Percentiles rank a stretch among this genome's conserved stretches.
phyloP scores from a whole-genome alignment of 2,329 filamentous ascomycete genomes.

The Eurotiales sp. region DNA sequence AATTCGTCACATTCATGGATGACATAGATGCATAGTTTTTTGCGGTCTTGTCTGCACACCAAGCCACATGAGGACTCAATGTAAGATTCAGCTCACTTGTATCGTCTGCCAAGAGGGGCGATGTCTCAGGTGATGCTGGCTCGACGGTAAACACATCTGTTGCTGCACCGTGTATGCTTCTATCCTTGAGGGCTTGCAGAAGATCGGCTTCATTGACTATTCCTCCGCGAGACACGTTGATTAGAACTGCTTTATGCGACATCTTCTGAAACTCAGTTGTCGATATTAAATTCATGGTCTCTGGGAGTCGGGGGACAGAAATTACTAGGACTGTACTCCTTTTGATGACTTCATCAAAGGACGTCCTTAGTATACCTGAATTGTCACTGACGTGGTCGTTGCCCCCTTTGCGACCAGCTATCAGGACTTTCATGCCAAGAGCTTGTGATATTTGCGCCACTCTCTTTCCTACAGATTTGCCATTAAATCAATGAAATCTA shows the following conservation, averaged over 20 bases:
- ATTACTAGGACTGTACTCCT: slow-evolving; percentile 30
- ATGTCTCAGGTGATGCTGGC: slow-evolving; percentile 43
- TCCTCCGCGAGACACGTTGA: slow-evolving; percentile 51
- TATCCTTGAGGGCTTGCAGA: slow-evolving; percentile 42
- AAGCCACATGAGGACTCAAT: slow-evolving; percentile 52
- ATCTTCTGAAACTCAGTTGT: slow-evolving; percentile 43
- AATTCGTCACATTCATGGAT: slow-evolving; percentile 10
- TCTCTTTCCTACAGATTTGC: slow-evolving; percentile 30
- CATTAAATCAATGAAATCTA: neutral
- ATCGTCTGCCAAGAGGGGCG: slow-evolving; percentile 43
- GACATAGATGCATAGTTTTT: slow-evolving; percentile 28
- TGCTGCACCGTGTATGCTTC: slow-evolving; percentile 47
- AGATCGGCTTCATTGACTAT: slow-evolving; percentile 51
- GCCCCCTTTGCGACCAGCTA: slow-evolving; percentile 47
- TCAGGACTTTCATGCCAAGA: slow-evolving; percentile 48
- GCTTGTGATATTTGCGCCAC: slow-evolving; percentile 44
- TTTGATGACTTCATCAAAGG: slow-evolving; percentile 29
- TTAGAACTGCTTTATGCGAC: slow-evolving; percentile 42
- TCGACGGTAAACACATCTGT: slow-evolving; percentile 51
- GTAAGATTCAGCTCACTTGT: slow-evolving; percentile 48
- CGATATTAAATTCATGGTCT: slow-evolving; percentile 33
- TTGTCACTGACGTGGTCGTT: slow-evolving; percentile 11
- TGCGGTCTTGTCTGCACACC: slow-evolving; percentile 49
- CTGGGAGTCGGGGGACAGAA: slow-evolving; percentile 26
- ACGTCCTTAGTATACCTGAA: slow-evolving; percentile 17